Evolutionary conservation across 164 flowering plant genomes (phyloP).

Genomic region (Kingdonia uniflora): DNA sequence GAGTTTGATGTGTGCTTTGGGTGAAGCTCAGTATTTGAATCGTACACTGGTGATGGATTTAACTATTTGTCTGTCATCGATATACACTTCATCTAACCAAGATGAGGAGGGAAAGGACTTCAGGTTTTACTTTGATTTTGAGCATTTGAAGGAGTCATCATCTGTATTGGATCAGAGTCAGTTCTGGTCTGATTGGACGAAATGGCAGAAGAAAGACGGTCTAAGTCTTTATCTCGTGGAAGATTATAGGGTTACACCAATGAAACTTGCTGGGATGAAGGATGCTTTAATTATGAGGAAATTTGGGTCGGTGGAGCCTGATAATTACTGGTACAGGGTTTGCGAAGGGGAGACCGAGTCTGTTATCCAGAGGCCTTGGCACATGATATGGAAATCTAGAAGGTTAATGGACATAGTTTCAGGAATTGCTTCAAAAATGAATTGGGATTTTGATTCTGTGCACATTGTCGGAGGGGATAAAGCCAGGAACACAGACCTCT

Average conservation of each 20-base stretch:
- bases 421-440: conserved; percentile 16
- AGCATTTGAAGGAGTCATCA: conserved; percentile 75
- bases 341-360: conserved; percentile 91
- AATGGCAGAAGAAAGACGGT: conserved; percentile 59
- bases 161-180: conserved; percentile 68
- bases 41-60: conserved; percentile 84
- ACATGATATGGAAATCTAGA: conserved; percentile 70
- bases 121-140: conserved; percentile 85
- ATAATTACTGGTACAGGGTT: conserved; percentile 91
- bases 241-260: conserved; percentile 65
- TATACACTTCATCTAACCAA: conserved; percentile 50
- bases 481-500: conserved; percentile 20
- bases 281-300: conserved; percentile 81
- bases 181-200: conserved; percentile 74
- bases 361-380: conserved; percentile 83
- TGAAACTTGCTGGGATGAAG: conserved; percentile 52
- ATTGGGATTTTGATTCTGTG: conserved; percentile 74
- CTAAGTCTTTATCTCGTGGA: conserved; percentile 62
- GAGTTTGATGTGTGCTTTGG: conserved; percentile 90
- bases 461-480: conserved; percentile 84
- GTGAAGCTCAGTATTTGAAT: conserved; percentile 89
- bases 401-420: conserved; percentile 28
- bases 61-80: conserved; percentile 61
- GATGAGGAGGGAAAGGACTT: conserved; percentile 94
- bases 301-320: conserved; percentile 60